Conservation (phyloP, 345 rosid genomes). For the Kernera saxatilis region DNA sequence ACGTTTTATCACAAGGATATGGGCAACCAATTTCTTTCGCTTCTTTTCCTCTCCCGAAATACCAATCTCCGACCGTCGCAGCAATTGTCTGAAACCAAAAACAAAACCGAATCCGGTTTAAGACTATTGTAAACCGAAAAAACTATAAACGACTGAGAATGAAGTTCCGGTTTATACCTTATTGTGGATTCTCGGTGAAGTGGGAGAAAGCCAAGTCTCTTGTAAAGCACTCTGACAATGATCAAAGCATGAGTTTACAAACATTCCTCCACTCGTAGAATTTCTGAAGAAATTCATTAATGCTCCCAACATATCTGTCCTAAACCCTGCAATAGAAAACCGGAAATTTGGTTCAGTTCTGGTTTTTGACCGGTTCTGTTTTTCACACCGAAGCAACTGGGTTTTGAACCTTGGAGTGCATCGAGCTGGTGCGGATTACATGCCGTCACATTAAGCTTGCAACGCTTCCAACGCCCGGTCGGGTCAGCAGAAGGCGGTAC, state of each 20-base stretch:
- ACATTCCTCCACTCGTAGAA: conserved; percentile 66
- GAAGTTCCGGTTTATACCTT: conserved; percentile 41
- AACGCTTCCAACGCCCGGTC: conserved; percentile 61
- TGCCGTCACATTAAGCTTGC: conserved; percentile 55
- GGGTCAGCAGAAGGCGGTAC: conserved; percentile 81
- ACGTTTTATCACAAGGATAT: conserved; percentile 72
- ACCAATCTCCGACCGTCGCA: conserved; percentile 90
- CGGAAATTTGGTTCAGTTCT: not conserved
- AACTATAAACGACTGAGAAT: not conserved
- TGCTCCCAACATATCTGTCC: conserved; percentile 65
- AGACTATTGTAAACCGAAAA: not conserved
- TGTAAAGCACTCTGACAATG: conserved; percentile 93
- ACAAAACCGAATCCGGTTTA: not conserved
- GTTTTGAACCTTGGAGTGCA: conserved; percentile 54
- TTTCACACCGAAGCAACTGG: not conserved
- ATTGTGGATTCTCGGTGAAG: conserved; percentile 63
- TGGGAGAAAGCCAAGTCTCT: conserved; percentile 76
- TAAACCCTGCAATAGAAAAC: conserved; percentile 47
- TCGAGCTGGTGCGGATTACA: conserved; percentile 54
- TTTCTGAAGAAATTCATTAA: conserved; percentile 35
- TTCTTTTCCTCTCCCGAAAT: conserved; percentile 45
- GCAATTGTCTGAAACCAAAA: conserved; percentile 58
- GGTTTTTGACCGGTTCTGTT: not conserved
- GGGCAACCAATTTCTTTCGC: conserved; percentile 60
- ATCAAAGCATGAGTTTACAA: conserved; percentile 86